Conservation (phyloP, 2,329 filamentous ascomycete species). For the Arachnopeziza araneosa region DNA sequence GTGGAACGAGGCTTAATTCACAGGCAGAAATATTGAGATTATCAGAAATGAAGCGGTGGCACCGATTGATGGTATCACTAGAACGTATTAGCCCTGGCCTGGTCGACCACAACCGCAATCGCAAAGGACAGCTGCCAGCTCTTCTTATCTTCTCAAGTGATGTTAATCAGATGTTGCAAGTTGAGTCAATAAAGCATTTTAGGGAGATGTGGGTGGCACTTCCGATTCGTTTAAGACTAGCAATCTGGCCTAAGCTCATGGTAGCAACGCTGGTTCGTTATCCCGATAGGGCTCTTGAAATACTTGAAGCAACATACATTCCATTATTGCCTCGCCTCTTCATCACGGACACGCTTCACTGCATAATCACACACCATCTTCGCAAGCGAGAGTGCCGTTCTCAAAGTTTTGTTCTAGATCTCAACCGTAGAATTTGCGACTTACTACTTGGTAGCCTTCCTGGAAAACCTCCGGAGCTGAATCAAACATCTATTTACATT, state of each 20-base stretch:
- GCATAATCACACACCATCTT: conserved; percentile 6
- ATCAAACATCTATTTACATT: conserved; percentile 17
- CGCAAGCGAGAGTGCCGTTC: background rate
- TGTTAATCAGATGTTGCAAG: background rate
- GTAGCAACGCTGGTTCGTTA: background rate
- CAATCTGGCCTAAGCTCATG: conserved; percentile 2
- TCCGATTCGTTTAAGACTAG: background rate
- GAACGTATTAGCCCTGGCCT: background rate
- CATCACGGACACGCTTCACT: conserved; percentile 1
- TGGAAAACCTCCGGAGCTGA: conserved; percentile 3
- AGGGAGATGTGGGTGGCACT: background rate
- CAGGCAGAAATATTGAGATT: background rate
- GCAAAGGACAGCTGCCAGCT: background rate
- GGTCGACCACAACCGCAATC: background rate
- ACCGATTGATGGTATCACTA: background rate
- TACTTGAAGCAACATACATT: background rate
- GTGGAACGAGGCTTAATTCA: background rate
- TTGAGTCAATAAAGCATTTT: background rate
- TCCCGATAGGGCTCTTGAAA: background rate
- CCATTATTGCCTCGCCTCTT: background rate
- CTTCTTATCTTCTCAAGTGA: background rate
- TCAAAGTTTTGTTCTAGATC: background rate
- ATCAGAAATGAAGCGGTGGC: background rate
- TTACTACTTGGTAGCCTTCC: background rate
- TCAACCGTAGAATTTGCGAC: background rate